A percentile compares a stretch with the other conserved stretches of the same genome.
Conservation (phyloP, 768 basidiomycete genomes). For the Rickenella mellea region DNA sequence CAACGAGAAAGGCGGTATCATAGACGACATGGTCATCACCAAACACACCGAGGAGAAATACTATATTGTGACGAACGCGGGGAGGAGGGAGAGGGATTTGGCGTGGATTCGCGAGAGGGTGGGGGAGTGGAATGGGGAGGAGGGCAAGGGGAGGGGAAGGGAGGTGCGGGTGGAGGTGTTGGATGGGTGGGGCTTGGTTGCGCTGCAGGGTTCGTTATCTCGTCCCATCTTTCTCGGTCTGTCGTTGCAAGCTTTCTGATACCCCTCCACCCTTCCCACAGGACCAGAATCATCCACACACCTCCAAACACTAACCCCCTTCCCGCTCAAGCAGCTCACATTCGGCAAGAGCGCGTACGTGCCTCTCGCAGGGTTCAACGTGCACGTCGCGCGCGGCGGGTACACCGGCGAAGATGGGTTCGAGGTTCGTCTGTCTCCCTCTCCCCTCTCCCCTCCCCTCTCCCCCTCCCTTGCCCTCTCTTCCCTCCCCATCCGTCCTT, state of each 20-base stretch:
- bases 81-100: constrained; percentile 72
- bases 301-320: constrained; percentile 67
- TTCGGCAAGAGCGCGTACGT: constrained; percentile 83
- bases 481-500: not conserved
- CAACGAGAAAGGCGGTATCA: constrained; percentile 86
- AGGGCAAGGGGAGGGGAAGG: constrained; percentile 43
- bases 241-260: not conserved
- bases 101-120: constrained; percentile 65
- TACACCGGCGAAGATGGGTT: constrained; percentile 99
- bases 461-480: not conserved
- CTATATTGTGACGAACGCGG: constrained; percentile 97
- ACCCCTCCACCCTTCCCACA: constrained; percentile 16
- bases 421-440: constrained; percentile 44
- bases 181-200: constrained; percentile 80
- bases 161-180: constrained; percentile 75
- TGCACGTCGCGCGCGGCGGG: constrained; percentile 88
- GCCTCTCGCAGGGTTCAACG: constrained; percentile 60
- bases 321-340: constrained; percentile 62
- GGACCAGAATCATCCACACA: constrained; percentile 78
- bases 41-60: constrained; percentile 72
- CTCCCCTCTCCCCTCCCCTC: not conserved
- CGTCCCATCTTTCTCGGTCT: not conserved
- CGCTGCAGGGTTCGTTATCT: constrained; percentile 66
- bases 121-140: constrained; percentile 67
- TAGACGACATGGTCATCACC: constrained; percentile 91